Conservation (phyloP, 2,329 filamentous ascomycete genomes). For the Tricladium varicosporioides region DNA sequence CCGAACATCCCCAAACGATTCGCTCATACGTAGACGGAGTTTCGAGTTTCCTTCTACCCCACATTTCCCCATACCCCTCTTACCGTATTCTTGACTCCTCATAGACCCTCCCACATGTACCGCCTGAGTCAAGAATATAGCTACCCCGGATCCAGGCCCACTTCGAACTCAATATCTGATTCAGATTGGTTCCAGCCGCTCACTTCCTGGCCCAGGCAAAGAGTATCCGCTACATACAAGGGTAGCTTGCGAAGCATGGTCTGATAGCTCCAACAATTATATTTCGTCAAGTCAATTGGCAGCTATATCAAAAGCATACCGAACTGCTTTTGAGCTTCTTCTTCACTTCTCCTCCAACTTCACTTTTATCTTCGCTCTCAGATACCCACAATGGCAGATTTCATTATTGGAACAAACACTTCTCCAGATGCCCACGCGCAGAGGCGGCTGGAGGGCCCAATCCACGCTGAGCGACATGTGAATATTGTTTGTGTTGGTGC, state of each 20-base stretch:
- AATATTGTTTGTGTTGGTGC: slow-evolving; percentile 44
- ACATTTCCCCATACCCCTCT: background rate
- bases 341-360: background rate
- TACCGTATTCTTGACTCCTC: background rate
- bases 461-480: slow-evolving; percentile 23
- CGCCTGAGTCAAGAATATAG: background rate
- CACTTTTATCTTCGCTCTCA: background rate
- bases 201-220: background rate
- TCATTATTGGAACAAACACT: slow-evolving; percentile 11
- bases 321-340: background rate
- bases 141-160: background rate
- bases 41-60: background rate
- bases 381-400: slow-evolving; percentile 16
- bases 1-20: no score
- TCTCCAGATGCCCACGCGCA: slow-evolving; percentile 10
- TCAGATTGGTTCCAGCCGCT: background rate
- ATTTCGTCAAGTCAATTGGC: background rate
- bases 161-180: background rate
- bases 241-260: slow-evolving; percentile 1
- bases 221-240: slow-evolving; percentile 2
- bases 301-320: background rate
- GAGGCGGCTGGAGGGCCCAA: slow-evolving; percentile 15
- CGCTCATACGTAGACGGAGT: no score
- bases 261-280: slow-evolving; percentile 1
- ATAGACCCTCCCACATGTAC: background rate